Conservation (phyloP, 345 rosid genomes). For the Salix udensis region DNA sequence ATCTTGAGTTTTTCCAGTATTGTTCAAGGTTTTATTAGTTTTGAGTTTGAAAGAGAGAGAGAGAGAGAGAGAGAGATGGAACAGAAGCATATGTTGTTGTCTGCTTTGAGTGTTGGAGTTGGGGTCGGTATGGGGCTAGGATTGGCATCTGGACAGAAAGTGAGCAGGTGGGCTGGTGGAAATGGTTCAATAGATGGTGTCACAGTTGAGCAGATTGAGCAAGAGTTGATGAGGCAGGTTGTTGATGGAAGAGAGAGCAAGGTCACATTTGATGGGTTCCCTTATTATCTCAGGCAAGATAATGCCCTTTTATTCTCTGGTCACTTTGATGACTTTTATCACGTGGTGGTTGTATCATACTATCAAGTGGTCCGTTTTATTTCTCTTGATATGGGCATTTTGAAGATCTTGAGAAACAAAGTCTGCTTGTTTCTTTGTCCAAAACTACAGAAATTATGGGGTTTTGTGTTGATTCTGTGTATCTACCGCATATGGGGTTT, state of each 20-base stretch:
- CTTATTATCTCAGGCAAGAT: constrained; percentile 75
- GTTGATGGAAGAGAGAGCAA: constrained; percentile 59
- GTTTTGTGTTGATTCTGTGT: neutral
- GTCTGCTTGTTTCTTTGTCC: neutral
- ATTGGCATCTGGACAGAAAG: constrained; percentile 70
- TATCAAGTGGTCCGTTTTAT: neutral
- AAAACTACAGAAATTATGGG: neutral
- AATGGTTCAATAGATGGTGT: constrained; percentile 41
- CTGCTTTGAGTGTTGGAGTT: constrained; percentile 81
- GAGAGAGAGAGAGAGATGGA: constrained; percentile 45
- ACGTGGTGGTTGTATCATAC: neutral
- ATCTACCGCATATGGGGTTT: neutral
- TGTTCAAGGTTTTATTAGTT: neutral
- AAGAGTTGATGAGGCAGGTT: constrained; percentile 67
- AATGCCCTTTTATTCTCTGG: neutral
- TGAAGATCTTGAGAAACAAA: neutral
- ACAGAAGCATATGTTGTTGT: constrained; percentile 60
- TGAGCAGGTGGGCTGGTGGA: constrained; percentile 55
- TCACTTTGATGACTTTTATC: neutral
- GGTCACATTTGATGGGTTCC: constrained; percentile 76
- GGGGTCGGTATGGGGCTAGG: constrained; percentile 89
- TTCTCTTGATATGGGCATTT: neutral
- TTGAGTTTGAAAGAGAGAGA: neutral
- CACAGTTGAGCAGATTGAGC: constrained; percentile 65
- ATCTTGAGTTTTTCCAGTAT: neutral